These are phyloP conservation scores for Acer negundo DNA, from an alignment of 345 rosid genomes.

Conservation along the genomic window DNA sequence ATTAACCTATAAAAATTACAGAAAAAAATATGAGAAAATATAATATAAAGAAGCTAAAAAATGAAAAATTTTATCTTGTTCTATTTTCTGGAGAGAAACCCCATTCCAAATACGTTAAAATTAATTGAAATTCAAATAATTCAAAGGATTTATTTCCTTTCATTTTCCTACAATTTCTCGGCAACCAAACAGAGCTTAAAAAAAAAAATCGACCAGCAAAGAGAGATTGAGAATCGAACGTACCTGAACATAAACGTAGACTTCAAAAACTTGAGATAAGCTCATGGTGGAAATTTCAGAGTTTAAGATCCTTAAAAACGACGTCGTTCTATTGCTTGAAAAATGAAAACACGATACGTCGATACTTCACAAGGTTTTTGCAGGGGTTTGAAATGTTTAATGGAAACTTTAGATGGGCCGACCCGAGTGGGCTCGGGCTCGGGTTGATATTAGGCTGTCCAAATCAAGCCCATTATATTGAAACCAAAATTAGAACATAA, in stretches of 20 bases:
- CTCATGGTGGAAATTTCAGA: not conserved
- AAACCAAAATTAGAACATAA: not conserved
- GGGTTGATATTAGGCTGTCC: not conserved
- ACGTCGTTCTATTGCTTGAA: not conserved
- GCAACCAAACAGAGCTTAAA: not conserved
- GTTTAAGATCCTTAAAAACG: not conserved
- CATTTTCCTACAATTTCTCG: not conserved
- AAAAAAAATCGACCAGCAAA: too few species aligned
- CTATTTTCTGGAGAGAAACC: not conserved
- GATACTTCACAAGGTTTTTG: not conserved
- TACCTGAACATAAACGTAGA: slow-evolving; percentile 23
- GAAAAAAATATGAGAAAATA: not conserved
- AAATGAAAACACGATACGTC: not conserved
- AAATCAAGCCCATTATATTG: not conserved
- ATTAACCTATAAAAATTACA: not conserved
- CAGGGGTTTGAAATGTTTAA: too few species aligned
- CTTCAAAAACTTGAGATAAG: not conserved
- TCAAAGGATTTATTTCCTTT: not conserved
- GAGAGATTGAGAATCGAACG: not conserved
- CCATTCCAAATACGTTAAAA: not conserved
- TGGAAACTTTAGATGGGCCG: not conserved
- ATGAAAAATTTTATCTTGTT: not conserved
- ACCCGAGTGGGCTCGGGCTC: not conserved
- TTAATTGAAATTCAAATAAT: not conserved
- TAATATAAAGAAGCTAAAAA: not conserved